A percentile compares a stretch with the other conserved stretches of the same genome.
Conservation (phyloP, 1,139 yeast species). For the Pichia kudriavzevii region DNA sequence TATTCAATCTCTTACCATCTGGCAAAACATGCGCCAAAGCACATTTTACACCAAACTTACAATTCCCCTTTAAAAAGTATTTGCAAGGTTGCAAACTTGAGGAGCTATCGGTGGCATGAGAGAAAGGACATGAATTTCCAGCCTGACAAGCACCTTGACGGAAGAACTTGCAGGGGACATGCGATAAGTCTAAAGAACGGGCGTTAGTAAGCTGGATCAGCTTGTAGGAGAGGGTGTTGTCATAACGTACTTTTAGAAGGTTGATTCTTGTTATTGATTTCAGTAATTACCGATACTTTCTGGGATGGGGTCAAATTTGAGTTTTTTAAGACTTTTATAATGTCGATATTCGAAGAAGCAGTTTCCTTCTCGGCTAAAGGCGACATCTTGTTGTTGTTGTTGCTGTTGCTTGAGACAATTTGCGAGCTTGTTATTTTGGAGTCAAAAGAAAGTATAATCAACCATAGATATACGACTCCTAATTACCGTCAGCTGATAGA, state of each 20-base stretch:
- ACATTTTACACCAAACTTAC: slow-evolving; percentile 89
- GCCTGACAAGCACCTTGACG: slow-evolving; percentile 93
- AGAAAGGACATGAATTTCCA: slow-evolving; percentile 84
- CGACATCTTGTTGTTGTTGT: no score
- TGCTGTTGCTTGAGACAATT: no score
- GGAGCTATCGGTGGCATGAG: slow-evolving; percentile 62
- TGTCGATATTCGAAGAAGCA: slow-evolving; percentile 12
- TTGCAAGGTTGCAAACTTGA: slow-evolving; percentile 76
- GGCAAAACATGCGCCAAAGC: slow-evolving; percentile 88
- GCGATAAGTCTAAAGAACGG: slow-evolving; percentile 46
- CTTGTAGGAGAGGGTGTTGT: not conserved
- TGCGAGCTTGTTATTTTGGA: no score
- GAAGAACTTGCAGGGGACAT: slow-evolving; percentile 92
- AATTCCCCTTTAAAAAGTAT: slow-evolving; percentile 89
- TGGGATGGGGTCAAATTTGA: slow-evolving; percentile 19
- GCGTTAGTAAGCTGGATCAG: no score
- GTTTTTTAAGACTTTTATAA: slow-evolving; percentile 17
- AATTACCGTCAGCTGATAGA: no score
- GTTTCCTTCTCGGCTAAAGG: slow-evolving; percentile 4
- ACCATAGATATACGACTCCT: no score
- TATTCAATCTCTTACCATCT: slow-evolving; percentile 77
- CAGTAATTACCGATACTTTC: slow-evolving; percentile 18
- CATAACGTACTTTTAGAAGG: slow-evolving; percentile 23
- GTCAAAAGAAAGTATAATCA: no score
- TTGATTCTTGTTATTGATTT: slow-evolving; percentile 21